These are phyloP conservation scores for Colletotrichum liriopes DNA, from an alignment of 2,329 filamentous ascomycete species.

Conservation along the genomic window DNA sequence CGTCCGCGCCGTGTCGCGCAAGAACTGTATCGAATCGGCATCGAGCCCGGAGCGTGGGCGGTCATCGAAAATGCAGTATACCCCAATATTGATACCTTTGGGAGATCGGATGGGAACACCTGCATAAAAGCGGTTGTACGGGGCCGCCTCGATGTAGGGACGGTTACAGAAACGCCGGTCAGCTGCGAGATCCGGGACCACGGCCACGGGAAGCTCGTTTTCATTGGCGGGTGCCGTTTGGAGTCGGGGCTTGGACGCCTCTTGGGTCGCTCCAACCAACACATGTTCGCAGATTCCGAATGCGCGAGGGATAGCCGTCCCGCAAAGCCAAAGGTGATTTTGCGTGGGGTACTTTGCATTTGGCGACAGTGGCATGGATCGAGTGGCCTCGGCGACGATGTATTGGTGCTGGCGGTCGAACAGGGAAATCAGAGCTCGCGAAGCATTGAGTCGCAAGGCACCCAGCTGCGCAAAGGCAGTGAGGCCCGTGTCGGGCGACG, in stretches of 20 bases:
- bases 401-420: constrained; percentile 66
- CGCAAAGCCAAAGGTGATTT: constrained; percentile 47
- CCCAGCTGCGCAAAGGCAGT: constrained; percentile 67
- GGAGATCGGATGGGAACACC: constrained; percentile 59
- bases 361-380: constrained; percentile 55
- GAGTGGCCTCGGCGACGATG: constrained; percentile 67
- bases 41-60: constrained; percentile 49
- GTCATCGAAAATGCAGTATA: constrained; percentile 54
- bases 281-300: constrained; percentile 51
- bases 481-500: constrained; percentile 57
- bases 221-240: constrained; percentile 2
- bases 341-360: constrained; percentile 32
- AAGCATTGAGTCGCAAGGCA: constrained; percentile 56
- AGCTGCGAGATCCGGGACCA: constrained; percentile 53
- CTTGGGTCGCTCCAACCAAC: constrained; percentile 39
- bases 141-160: constrained; percentile 47
- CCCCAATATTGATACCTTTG: constrained; percentile 60
- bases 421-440: constrained; percentile 64
- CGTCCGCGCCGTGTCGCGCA: constrained; percentile 52
- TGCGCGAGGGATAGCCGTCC: constrained; percentile 50
- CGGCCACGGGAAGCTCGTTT: constrained; percentile 51
- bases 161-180: constrained; percentile 52
- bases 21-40: constrained; percentile 46
- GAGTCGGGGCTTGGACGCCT: constrained; percentile 5
- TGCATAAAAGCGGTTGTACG: constrained; percentile 56